These are phyloP conservation scores for Sedum album DNA, from an alignment of 164 flowering plant genomes.

Conservation along the genomic window DNA sequence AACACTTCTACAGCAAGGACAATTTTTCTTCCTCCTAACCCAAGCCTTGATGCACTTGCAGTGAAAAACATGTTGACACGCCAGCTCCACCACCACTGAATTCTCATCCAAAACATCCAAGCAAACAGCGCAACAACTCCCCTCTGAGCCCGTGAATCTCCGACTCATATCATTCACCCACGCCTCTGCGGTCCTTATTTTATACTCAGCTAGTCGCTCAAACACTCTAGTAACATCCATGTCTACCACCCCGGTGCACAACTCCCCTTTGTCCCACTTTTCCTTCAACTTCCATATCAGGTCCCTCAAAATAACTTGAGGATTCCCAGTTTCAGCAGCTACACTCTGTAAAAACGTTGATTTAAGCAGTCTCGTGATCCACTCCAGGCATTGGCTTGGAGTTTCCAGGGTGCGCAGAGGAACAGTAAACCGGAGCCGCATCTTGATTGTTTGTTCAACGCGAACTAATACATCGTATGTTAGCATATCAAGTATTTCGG, in stretches of 20 bases:
- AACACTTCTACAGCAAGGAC: not conserved
- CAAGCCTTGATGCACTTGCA: not conserved
- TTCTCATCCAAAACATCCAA: not conserved
- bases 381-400: not conserved
- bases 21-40: not conserved
- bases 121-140: not conserved
- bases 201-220: not conserved
- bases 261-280: not conserved
- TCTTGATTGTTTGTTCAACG: not conserved
- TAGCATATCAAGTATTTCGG: too few relatives aligned
- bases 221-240: not conserved
- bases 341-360: not conserved
- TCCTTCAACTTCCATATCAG: not conserved
- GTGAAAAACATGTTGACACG: not conserved
- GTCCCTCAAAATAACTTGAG: not conserved
- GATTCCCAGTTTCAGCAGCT: not conserved
- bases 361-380: not conserved
- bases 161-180: not conserved
- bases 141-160: not conserved
- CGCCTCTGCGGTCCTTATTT: not conserved
- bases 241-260: not conserved
- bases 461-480: not conserved
- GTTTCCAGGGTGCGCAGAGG: not conserved
- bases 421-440: not conserved
- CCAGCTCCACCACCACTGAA: not conserved